Evolutionary conservation across 352 stramenopile genomes (phyloP), one percentile per base, ranked within the genome.

Genomic region (Phytopythium mirpurense): DNA sequence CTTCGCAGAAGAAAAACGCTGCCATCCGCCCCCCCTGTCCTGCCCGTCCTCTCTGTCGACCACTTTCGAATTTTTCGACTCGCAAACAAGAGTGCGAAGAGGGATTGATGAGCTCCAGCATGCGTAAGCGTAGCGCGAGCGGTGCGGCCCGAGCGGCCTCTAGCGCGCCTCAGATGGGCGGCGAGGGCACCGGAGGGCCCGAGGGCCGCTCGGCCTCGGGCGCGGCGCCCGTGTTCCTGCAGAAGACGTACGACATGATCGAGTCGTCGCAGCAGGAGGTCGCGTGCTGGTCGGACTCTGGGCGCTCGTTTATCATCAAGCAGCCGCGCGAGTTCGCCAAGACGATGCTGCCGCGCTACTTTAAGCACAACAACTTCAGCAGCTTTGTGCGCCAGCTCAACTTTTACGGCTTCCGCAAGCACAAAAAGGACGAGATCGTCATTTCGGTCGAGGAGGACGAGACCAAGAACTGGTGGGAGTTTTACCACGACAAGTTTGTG

Each of bases 321-420:
- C 71, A 92, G 52, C 87, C 89, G 52, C 86, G 91, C 49, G 86
- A 96, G 71, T 97, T 97, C 68, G 87, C 90, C 12, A 88, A 88
- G 60, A 79, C 78, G 32, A 93, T 97, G 63, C 82, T 97, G 15
- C 90, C 90, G 18, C 76, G 81, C 56, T 97, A 96, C 74, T 97
- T 97, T 61, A 97, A 97, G 77, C 90, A 97, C 86, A 95, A 93
- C 67, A 97, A 97, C 65, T 97, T 97, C 59, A 93, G 84, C 56
- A 93, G 75, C 49, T 97, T 97, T 67, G 88, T 97, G 67, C 83
- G 90, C 18, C 90, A 97, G 62, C 77, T 97, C 45, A 97, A 97
- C 68, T 96, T 97, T 56, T 97, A 97, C 61, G 89, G 89, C 42
- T 97, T 97, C 69, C 89, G 88, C 53, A 97, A 97, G 65, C 83